phyloP scores from a whole-genome alignment of 73 alveolate genomes.

The Paramecium bursaria region DNA sequence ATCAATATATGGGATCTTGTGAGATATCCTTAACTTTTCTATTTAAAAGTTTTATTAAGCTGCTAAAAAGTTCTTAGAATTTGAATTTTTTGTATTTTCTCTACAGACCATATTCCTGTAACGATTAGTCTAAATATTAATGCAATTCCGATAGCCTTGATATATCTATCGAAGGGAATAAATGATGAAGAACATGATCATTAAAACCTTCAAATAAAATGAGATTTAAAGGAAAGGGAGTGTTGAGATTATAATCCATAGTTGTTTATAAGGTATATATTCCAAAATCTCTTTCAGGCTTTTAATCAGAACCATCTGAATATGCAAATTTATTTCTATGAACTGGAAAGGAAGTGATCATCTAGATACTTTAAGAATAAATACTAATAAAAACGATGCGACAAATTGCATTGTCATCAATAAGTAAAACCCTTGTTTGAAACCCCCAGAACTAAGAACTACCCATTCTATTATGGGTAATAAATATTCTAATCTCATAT shows the following conservation, averaged over 20 bases:
- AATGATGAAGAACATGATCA: conserved; percentile 8
- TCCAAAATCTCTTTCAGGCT: conserved; percentile 40
- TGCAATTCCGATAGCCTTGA: conserved; percentile 30
- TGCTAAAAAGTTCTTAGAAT: too few relatives aligned
- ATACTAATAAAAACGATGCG: neutral
- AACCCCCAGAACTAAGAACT: neutral
- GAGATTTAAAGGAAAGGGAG: conserved; percentile 6
- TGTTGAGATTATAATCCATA: neutral
- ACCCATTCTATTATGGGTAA: conserved; percentile 8
- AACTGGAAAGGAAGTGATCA: neutral
- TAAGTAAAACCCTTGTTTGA: neutral
- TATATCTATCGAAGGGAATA: conserved; percentile 28
- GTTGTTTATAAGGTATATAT: conserved; percentile 17
- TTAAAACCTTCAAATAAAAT: conserved; percentile 24
- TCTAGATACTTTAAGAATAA: too few relatives aligned
- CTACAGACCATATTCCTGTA: neutral
- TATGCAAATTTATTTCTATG: conserved; percentile 7
- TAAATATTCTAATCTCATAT: conserved; percentile 23
- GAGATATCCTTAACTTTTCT: too few relatives aligned
- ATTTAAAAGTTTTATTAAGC: too few relatives aligned
- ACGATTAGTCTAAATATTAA: neutral
- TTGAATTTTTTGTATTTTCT: neutral
- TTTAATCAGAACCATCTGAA: conserved; percentile 1
- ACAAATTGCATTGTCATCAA: neutral
- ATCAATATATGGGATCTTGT: too few relatives aligned